Base-by-base conservation (phyloP, 306 rosid species). In the Inga leiocalycina region DNA sequence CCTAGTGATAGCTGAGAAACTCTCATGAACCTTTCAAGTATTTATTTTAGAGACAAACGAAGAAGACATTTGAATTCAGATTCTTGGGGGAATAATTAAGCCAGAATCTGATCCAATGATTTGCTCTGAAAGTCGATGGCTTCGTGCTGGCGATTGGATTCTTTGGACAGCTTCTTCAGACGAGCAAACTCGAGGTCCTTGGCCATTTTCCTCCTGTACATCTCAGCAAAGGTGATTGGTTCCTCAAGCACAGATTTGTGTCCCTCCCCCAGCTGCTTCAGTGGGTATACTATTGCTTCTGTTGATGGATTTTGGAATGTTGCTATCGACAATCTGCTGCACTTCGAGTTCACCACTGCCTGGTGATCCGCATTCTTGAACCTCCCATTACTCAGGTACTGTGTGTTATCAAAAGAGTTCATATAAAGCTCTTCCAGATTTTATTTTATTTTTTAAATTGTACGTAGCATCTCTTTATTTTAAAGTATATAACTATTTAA, bases 301-400 rank as follows among this genome's bases (percentile, higher is more conserved):
- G 85, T 92, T 2, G 97, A 89, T 27, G 98, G 98, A 84, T 93
- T 93, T 37, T 93, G 98, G 82, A 93, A 96, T 8, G 98, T 96
- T 0, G 99, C 99, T 71, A 96, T 94, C 13, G 99, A 96, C 74
- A 96, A 73, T 37, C 99, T 86, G 74, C 93, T 92, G 10, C 32
- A 13, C 83, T 92, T 86, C 0, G 97, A 92, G 90, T 96, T 96
- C 87, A 96, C 99, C 79, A 94, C 99, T 22, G 98, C 99, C 77
- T 89, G 95, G 61, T 96, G 99, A 71, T 96, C 98, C 10, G 97
- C 99, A 24, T 89, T 96, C 89, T 87, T 96, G 89, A 96, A 96
- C 87, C 97, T 91, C 75, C 99, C 98, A 65, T 96, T 94, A 69
- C 99, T 92, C 73, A 96, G 79, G 88, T 15, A 91, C 99, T 93